phyloP scores from a whole-genome alignment of 192 early-diverging fungal genomes.

The Podila clonocystis region DNA sequence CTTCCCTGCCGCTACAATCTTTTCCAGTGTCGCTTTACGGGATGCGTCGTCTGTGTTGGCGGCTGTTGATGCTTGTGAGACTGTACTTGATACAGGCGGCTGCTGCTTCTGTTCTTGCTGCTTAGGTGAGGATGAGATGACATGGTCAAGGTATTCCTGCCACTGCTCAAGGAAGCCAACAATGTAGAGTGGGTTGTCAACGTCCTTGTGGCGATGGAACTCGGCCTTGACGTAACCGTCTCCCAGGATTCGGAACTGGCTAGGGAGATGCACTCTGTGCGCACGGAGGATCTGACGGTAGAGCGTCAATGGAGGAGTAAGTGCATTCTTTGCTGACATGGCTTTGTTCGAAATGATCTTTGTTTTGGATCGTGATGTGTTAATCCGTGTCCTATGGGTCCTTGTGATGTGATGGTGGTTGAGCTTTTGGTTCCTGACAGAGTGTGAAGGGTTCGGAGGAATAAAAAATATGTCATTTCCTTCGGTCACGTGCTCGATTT shows the following conservation, averaged over 20 bases:
- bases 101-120: slow-evolving; percentile 12
- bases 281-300: slow-evolving; percentile 63
- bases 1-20: slow-evolving; percentile 14
- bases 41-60: not conserved
- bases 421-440: too few relatives aligned
- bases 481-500: too few relatives aligned
- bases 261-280: slow-evolving; percentile 56
- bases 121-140: slow-evolving; percentile 14
- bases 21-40: slow-evolving; percentile 38
- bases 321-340: slow-evolving; percentile 40
- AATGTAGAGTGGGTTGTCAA: slow-evolving; percentile 65
- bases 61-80: slow-evolving; percentile 3
- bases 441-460: too few relatives aligned
- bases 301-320: slow-evolving; percentile 61
- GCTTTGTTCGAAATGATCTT: not conserved
- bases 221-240: slow-evolving; percentile 71
- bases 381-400: not conserved
- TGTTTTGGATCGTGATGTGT: not conserved
- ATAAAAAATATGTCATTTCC: too few relatives aligned
- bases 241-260: slow-evolving; percentile 61
- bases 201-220: slow-evolving; percentile 62
- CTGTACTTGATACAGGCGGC: not conserved
- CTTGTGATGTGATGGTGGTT: not conserved
- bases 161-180: slow-evolving; percentile 67
- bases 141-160: slow-evolving; percentile 57